Evolutionary conservation across 345 rosid genomes (phyloP), one percentile per base, ranked within the genome.

Genomic region (Ceriops decandra): DNA sequence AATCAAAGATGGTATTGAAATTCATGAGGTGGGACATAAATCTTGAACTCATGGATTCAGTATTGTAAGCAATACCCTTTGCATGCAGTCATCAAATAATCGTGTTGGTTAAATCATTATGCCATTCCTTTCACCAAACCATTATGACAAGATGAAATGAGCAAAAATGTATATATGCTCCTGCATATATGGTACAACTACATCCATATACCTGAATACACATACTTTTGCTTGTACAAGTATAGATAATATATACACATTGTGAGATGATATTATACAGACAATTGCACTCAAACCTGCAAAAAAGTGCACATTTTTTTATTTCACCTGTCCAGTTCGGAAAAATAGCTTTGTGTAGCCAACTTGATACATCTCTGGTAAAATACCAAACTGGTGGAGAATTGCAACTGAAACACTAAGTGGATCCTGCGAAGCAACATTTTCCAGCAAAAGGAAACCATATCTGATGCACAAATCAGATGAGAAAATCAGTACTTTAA

Each of bases 351-450:
- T 95, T 32, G 98, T 95, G 82, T 91, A 95, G 73, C 99, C 98
- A 82, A 91, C 99, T 88, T 91, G 98, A 80, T 91, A 91, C 98
- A 95, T 91, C 87, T 95, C 99, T 2, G 98, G 98, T 83, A 90
- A 85, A 72, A 95, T 90, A 74, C 88, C 85, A 63, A 95, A 91
- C 76, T 95, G 99, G 79, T 95, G 98, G 78, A 95, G 99, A 76
- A 95, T 95, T 47, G 99, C 99, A 78, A 95, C 96, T 32, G 99
- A 91, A 67, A 95, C 97, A 69, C 92, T 82, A 64, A 95, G 93
- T 53, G 99, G 95, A 73, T 95, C 99, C 83, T 84, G 90, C 51
- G 93, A 83, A 53, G 93, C 86, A 71, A 82, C 84, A 72, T 79
- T 84, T 73, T 86, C 97, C 85, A 90, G 75, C 76, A 95, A 82